Percentiles rank a stretch among this genome's conserved stretches.
These are phyloP conservation scores for Xylariaceae sp. DNA, from an alignment of 2,329 filamentous ascomycete species.

Conservation along the genomic window DNA sequence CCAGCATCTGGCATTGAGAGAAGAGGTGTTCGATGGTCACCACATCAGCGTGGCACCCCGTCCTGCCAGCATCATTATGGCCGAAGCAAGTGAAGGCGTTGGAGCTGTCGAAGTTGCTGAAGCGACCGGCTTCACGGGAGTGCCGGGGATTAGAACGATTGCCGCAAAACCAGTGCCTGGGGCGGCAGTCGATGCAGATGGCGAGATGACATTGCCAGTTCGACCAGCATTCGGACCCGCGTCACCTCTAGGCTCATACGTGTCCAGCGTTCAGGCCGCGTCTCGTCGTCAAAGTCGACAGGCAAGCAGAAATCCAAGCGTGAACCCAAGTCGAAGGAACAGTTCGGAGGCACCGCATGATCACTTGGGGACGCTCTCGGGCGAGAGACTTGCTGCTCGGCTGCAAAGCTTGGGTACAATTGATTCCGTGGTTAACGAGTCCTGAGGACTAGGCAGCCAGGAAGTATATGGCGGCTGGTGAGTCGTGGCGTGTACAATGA, in stretches of 20 bases:
- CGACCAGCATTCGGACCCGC: constrained; percentile 17
- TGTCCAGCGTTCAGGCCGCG: constrained; percentile 26
- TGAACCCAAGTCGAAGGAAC: constrained; percentile 24
- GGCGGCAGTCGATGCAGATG: neutral
- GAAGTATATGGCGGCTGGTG: neutral
- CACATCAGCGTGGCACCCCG: constrained; percentile 17
- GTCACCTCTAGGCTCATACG: constrained; percentile 29
- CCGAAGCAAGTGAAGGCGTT: neutral
- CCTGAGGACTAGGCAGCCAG: neutral
- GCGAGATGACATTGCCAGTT: neutral
- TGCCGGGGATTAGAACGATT: neutral
- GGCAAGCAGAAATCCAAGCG: constrained; percentile 20
- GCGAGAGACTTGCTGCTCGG: constrained; percentile 20
- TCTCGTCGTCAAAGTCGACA: constrained; percentile 27
- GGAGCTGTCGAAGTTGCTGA: constrained; percentile 3
- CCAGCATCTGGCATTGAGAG: constrained; percentile 52
- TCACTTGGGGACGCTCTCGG: constrained; percentile 14
- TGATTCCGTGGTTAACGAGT: constrained; percentile 19
- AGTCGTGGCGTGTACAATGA: too few species aligned
- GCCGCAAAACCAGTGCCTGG: neutral
- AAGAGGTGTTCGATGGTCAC: constrained; percentile 20
- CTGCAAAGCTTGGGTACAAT: constrained; percentile 24
- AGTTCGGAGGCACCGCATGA: constrained; percentile 20
- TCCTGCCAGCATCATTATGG: constrained; percentile 14
- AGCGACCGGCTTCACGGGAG: neutral